These are phyloP conservation scores for Hyparrhenia diplandra DNA, from an alignment of 176 grass and related monocot species.

Conservation along the genomic window DNA sequence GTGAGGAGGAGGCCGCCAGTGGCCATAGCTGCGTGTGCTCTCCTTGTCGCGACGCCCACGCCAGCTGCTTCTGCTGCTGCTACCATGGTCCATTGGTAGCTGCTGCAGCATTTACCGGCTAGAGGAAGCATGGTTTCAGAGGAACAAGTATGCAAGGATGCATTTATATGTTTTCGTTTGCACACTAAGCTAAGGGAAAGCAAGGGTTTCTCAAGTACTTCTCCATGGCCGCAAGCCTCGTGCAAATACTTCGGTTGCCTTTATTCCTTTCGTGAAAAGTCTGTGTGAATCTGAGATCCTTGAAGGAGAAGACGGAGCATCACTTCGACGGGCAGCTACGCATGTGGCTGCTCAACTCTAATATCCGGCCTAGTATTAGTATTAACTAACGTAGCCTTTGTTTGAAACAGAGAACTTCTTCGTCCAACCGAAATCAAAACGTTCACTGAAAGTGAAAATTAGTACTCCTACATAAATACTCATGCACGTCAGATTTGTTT, in stretches of 20 bases:
- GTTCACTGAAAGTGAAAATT: neutral
- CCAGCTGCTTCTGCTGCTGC: neutral
- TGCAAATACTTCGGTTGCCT: constrained; percentile 67
- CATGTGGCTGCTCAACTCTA: neutral
- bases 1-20: constrained; percentile 17
- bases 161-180: constrained; percentile 38
- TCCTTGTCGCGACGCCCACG: constrained; percentile 10
- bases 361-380: neutral
- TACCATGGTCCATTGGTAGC: constrained; percentile 15
- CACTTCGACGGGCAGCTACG: constrained; percentile 15
- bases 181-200: neutral
- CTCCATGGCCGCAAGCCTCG: constrained; percentile 58
- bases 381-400: neutral
- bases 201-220: neutral
- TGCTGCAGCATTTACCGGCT: constrained; percentile 7
- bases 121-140: constrained; percentile 21
- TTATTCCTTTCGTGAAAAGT: constrained; percentile 98
- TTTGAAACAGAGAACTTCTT: neutral
- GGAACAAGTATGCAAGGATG: neutral
- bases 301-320: constrained; percentile 39
- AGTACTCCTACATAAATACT: too few species aligned
- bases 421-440: neutral
- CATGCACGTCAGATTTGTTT: too few species aligned
- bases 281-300: constrained; percentile 39
- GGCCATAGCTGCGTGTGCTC: constrained; percentile 1